A percentile compares a stretch with the other conserved stretches of the same genome.
Evolutionary conservation across 2,329 filamentous ascomycete genomes (phyloP).

Genomic region (Nemania sp.): DNA sequence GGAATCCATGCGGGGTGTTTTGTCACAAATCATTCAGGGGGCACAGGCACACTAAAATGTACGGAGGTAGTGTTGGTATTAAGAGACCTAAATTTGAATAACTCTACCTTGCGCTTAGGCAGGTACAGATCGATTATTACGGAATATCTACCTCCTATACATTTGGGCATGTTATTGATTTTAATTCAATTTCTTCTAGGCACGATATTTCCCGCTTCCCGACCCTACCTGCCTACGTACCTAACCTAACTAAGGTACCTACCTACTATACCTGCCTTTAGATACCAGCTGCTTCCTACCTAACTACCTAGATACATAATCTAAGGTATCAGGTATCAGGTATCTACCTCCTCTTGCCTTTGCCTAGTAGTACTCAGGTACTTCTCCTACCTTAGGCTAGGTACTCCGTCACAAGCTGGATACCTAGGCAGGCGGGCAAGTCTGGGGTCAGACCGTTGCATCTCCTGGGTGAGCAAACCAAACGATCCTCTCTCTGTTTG

Average conservation of each 20-base stretch:
- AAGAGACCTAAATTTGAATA: not conserved
- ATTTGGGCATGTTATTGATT: constrained; percentile 1
- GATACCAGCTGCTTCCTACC: no score
- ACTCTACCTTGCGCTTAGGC: not conserved
- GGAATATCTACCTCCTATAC: not conserved
- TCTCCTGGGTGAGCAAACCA: constrained; percentile 3
- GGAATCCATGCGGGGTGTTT: constrained; percentile 2
- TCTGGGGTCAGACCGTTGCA: not conserved
- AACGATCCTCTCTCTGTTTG: not conserved
- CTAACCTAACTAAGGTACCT: no score
- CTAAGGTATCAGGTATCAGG: no score
- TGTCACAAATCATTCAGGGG: constrained; percentile 9
- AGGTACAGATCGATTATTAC: constrained; percentile 3
- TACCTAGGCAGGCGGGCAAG: not conserved
- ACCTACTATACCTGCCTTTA: no score
- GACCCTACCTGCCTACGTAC: not conserved
- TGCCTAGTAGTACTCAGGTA: not conserved
- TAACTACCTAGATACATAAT: no score
- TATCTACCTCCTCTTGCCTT: not conserved
- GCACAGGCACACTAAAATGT: not conserved
- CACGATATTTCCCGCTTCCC: constrained; percentile 3
- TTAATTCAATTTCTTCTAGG: constrained; percentile 2
- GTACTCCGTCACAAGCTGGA: constrained; percentile 16
- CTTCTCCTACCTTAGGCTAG: not conserved
- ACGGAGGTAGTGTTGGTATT: not conserved